Conservation (phyloP, 2,329 filamentous ascomycete species). For the Botrytis deweyae region DNA sequence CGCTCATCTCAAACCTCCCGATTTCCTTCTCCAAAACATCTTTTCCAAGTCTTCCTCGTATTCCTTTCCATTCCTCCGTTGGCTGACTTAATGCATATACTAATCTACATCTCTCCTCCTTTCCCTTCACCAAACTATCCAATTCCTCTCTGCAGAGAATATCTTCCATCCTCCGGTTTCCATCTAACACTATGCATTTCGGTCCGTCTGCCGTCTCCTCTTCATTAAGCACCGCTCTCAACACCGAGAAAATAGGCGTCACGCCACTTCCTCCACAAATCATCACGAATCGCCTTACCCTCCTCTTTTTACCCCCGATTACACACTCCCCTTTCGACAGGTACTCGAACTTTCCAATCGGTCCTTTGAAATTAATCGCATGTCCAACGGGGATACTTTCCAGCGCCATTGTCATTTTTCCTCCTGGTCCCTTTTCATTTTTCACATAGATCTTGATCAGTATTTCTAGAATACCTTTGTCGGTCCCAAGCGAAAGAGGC, state of each 20-base stretch:
- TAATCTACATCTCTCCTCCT: slow-evolving; percentile 59
- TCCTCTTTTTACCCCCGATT: slow-evolving; percentile 56
- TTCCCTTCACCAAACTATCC: slow-evolving; percentile 57
- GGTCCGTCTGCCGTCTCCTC: slow-evolving; percentile 62
- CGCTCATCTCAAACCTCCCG: slow-evolving; percentile 43
- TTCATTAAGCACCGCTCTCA: slow-evolving; percentile 65
- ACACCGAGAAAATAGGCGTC: slow-evolving; percentile 85
- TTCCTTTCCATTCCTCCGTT: slow-evolving; percentile 63
- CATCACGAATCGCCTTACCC: slow-evolving; percentile 73
- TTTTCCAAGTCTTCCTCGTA: slow-evolving; percentile 64
- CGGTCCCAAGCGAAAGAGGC: slow-evolving; percentile 65
- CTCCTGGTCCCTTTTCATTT: slow-evolving; percentile 57
- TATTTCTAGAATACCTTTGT: slow-evolving; percentile 66
- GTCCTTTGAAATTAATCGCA: slow-evolving; percentile 81
- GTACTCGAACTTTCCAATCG: slow-evolving; percentile 83
- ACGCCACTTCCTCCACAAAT: slow-evolving; percentile 86
- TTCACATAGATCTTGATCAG: slow-evolving; percentile 81
- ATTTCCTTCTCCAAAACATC: slow-evolving; percentile 61
- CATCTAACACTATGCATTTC: slow-evolving; percentile 70
- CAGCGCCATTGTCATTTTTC: slow-evolving; percentile 79
- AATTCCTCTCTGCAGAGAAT: slow-evolving; percentile 78
- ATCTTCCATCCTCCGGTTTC: slow-evolving; percentile 74
- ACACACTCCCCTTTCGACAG: slow-evolving; percentile 62
- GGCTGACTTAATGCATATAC: slow-evolving; percentile 69
- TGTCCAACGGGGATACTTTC: slow-evolving; percentile 71